A percentile compares a stretch with the other conserved stretches of the same genome.
Evolutionary conservation across 805 yeast species (phyloP).

Genomic region (Diddensiella transvaalensis): DNA sequence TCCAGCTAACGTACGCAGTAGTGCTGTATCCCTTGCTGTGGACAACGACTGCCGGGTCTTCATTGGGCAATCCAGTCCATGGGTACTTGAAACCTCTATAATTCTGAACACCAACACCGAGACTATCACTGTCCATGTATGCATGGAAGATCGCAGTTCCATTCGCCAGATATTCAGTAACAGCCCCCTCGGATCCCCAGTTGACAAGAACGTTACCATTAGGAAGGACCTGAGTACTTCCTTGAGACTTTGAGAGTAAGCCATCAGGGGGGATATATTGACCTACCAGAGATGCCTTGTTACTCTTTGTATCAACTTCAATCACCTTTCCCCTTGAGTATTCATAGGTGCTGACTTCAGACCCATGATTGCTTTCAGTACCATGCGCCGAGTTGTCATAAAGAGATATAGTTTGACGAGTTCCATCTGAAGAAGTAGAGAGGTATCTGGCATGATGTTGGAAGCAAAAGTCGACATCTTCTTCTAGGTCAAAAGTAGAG

Average conservation of each 20-base stretch:
- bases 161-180: conserved; percentile 12
- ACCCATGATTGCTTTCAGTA: conserved; percentile 11
- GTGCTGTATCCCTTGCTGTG: not conserved
- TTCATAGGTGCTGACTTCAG: conserved; percentile 1
- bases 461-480: conserved; percentile 12
- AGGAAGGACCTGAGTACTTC: conserved; percentile 14
- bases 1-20: conserved; percentile 14
- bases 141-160: conserved; percentile 16
- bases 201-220: conserved; percentile 14
- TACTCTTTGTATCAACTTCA: conserved; percentile 10
- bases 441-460: conserved; percentile 17
- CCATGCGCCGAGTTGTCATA: conserved; percentile 18
- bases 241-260: conserved; percentile 13
- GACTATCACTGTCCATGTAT: conserved; percentile 9
- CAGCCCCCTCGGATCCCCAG: conserved; percentile 17
- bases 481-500: conserved; percentile 9
- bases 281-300: conserved; percentile 9
- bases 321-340: conserved; percentile 13
- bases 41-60: conserved; percentile 13
- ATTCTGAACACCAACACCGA: conserved; percentile 13
- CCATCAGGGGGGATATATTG: conserved; percentile 10
- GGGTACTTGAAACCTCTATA: conserved; percentile 17
- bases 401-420: conserved; percentile 9
- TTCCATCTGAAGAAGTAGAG: conserved; percentile 10
- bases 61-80: conserved; percentile 14